Percentiles rank a stretch among this genome's conserved stretches.
These are phyloP conservation scores for Megacollybia marginata DNA, from an alignment of 768 basidiomycete genomes.

Conservation along the genomic window DNA sequence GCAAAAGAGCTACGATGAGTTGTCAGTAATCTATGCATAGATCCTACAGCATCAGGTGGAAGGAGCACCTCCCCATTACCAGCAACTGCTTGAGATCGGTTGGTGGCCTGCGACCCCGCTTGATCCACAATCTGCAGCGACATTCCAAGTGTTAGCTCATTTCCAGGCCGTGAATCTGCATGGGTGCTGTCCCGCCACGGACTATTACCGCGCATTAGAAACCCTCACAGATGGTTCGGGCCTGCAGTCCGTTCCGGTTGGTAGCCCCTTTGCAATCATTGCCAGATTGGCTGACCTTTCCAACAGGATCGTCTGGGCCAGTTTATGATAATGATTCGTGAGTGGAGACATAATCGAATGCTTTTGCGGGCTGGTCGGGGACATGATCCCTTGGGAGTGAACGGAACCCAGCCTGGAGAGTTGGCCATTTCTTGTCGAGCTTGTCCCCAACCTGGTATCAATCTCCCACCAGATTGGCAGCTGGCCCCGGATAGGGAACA, in stretches of 20 bases:
- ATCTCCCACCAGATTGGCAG: neutral
- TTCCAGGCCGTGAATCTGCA: too few relatives aligned
- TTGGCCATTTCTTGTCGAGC: conserved; percentile 23
- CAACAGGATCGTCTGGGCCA: conserved; percentile 6
- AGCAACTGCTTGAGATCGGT: neutral
- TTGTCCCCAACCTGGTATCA: conserved; percentile 21
- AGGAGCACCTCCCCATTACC: neutral
- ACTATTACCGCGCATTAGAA: too few relatives aligned
- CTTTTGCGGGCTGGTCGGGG: conserved; percentile 17
- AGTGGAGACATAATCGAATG: conserved; percentile 18
- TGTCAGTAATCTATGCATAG: too few relatives aligned
- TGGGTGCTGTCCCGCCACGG: neutral
- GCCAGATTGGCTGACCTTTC: neutral
- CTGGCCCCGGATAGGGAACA: too few relatives aligned
- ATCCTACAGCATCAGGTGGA: too few relatives aligned
- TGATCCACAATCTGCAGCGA: too few relatives aligned
- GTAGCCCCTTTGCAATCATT: too few relatives aligned
- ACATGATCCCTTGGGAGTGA: conserved; percentile 13
- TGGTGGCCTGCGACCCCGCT: too few relatives aligned
- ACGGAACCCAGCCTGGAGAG: conserved; percentile 15
- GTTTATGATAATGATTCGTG: conserved; percentile 4
- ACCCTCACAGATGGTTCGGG: too few relatives aligned
- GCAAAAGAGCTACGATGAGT: too few relatives aligned
- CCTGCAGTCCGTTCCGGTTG: too few relatives aligned
- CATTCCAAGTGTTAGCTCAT: too few relatives aligned